Evolutionary conservation across 495 filamentous ascomycete genomes (phyloP).

Genomic region (Barbatosphaeria neglecta): DNA sequence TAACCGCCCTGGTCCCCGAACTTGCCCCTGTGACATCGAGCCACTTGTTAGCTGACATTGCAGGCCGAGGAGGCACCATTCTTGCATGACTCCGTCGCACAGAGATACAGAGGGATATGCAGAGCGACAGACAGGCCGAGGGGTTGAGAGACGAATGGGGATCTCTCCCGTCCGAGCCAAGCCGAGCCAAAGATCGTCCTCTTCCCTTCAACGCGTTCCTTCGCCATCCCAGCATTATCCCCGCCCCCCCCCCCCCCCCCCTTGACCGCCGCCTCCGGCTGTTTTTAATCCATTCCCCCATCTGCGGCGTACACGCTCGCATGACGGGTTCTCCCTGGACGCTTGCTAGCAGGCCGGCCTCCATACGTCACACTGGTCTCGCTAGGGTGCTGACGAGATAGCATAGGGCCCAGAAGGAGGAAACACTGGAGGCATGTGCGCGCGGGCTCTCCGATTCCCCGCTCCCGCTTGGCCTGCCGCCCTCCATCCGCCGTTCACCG

Average conservation of each 20-base stretch:
- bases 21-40: conserved; percentile 3
- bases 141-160: conserved; percentile 8
- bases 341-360: no score
- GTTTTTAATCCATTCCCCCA: background rate
- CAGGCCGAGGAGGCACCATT: background rate
- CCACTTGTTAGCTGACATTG: conserved; percentile 11
- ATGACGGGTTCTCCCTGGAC: no score
- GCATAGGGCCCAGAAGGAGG: no score
- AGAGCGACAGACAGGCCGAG: background rate
- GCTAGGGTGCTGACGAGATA: no score
- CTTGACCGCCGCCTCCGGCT: background rate
- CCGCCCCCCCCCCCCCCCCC: background rate
- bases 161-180: conserved; percentile 1
- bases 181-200: background rate
- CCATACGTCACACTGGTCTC: no score
- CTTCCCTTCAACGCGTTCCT: background rate
- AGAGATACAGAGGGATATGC: conserved; percentile 5
- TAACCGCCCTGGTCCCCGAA: no score
- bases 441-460: background rate
- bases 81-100: conserved; percentile 16
- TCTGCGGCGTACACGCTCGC: no score
- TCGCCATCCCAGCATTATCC: background rate
- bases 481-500: no score
- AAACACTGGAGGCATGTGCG: no score
- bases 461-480: background rate